phyloP scores from a whole-genome alignment of 2,329 filamentous ascomycete species.

The Penicillium corylophilum region DNA sequence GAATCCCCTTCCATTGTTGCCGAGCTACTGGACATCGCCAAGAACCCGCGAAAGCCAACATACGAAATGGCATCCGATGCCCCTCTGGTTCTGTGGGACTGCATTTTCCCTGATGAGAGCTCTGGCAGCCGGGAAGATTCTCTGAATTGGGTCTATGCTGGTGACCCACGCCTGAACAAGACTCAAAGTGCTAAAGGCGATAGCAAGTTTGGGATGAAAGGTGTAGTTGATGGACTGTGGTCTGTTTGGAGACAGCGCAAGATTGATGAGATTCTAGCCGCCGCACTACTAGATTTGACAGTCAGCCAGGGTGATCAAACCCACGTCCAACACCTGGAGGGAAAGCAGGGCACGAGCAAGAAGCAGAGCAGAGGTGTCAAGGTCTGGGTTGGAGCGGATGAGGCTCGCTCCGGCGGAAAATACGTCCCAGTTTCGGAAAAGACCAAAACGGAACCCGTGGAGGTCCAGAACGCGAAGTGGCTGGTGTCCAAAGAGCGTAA shows the following conservation, averaged over 20 bases:
- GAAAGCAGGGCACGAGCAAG: constrained; percentile 23
- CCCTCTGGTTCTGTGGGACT: constrained; percentile 94
- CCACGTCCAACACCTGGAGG: constrained; percentile 22
- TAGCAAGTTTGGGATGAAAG: constrained; percentile 63
- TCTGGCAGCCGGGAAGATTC: constrained; percentile 55
- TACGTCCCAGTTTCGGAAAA: constrained; percentile 60
- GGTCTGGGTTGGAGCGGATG: constrained; percentile 60
- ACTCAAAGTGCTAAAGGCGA: constrained; percentile 48
- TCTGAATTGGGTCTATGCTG: constrained; percentile 76
- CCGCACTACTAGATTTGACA: constrained; percentile 66
- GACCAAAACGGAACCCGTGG: constrained; percentile 56
- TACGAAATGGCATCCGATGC: constrained; percentile 91
- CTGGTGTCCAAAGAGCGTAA: constrained; percentile 51
- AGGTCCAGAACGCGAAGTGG: constrained; percentile 63
- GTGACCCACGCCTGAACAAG: constrained; percentile 56
- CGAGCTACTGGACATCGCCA: constrained; percentile 69
- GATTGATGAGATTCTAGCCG: constrained; percentile 84
- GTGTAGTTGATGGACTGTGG: constrained; percentile 77
- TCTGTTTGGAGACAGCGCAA: constrained; percentile 77
- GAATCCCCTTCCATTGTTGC: constrained; percentile 72
- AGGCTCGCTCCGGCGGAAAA: constrained; percentile 53
- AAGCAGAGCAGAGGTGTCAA: constrained; percentile 45
- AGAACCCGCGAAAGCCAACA: constrained; percentile 72
- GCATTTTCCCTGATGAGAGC: constrained; percentile 69
- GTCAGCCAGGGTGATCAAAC: constrained; percentile 44